Evolutionary conservation across 163 green algal genomes (phyloP).

Genomic region (Coccomyxa subellipsoidea): DNA sequence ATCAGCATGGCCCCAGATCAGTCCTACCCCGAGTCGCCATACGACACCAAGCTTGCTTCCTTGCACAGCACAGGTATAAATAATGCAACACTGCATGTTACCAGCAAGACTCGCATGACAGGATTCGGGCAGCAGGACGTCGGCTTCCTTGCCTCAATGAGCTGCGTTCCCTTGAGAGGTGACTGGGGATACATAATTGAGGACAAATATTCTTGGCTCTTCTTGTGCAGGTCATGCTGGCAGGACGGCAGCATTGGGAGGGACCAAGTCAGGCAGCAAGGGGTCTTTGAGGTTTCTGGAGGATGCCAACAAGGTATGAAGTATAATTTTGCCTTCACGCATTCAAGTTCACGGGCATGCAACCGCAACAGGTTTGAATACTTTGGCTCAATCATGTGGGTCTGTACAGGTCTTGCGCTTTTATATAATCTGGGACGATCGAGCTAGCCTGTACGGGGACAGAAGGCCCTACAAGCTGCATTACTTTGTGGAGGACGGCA

Average conservation of each 20-base stretch:
- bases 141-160: no score
- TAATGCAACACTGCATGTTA: background rate
- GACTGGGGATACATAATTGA: no score
- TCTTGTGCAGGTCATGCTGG: background rate
- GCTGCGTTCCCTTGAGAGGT: no score
- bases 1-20: conserved; percentile 41
- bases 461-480: conserved; percentile 73
- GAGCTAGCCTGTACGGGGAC: conserved; percentile 75
- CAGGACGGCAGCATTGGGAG: background rate
- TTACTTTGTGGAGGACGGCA: conserved; percentile 90
- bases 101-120: no score
- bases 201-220: background rate
- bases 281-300: background rate
- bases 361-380: no score
- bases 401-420: conserved; percentile 61
- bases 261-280: background rate
- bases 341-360: no score
- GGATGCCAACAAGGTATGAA: background rate
- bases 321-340: no score
- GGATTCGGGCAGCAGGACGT: no score
- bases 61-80: background rate
- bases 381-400: background rate
- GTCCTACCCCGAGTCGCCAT: conserved; percentile 60
- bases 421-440: conserved; percentile 87
- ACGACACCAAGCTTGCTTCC: conserved; percentile 38